Conservation (phyloP, 2,329 filamentous ascomycete species). For the Fusarium robinianum region DNA sequence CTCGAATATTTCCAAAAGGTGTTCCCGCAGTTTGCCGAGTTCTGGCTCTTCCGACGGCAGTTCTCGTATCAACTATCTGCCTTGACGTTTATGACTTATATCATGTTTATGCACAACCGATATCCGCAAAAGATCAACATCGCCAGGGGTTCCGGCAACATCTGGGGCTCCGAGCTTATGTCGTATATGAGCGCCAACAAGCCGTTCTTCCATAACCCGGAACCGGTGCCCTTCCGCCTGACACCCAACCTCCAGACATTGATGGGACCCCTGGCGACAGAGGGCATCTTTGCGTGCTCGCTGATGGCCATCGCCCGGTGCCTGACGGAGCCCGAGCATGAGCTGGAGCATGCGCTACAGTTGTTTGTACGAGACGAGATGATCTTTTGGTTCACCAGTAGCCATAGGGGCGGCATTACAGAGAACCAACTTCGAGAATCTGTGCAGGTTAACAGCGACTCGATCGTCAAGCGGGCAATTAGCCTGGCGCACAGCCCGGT, state of each 20-base stretch:
- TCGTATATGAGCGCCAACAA: conserved; percentile 83
- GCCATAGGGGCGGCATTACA: conserved; percentile 61
- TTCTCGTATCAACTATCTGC: conserved; percentile 96
- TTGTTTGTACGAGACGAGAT: conserved; percentile 98
- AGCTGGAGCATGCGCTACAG: conserved; percentile 92
- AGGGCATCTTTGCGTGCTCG: conserved; percentile 93
- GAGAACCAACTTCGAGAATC: conserved; percentile 75
- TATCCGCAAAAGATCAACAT: conserved; percentile 97
- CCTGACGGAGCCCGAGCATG: conserved; percentile 83
- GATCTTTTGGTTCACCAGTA: conserved; percentile 91
- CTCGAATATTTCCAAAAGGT: conserved; percentile 87
- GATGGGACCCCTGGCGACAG: conserved; percentile 93
- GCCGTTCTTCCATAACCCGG: conserved; percentile 91
- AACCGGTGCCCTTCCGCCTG: conserved; percentile 94
- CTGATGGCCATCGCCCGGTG: conserved; percentile 97
- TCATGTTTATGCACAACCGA: conserved; percentile 94
- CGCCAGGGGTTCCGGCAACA: conserved; percentile 81
- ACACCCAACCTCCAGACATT: conserved; percentile 95
- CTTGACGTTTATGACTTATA: conserved; percentile 97
- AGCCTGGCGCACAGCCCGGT: conserved; percentile 78
- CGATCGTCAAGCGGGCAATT: conserved; percentile 88
- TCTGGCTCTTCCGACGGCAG: conserved; percentile 97
- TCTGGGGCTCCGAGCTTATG: conserved; percentile 95
- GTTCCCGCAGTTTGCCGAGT: conserved; percentile 88
- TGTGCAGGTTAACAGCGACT: conserved; percentile 84